Conservation (phyloP, 768 basidiomycete species). For the Terana coerulea region DNA sequence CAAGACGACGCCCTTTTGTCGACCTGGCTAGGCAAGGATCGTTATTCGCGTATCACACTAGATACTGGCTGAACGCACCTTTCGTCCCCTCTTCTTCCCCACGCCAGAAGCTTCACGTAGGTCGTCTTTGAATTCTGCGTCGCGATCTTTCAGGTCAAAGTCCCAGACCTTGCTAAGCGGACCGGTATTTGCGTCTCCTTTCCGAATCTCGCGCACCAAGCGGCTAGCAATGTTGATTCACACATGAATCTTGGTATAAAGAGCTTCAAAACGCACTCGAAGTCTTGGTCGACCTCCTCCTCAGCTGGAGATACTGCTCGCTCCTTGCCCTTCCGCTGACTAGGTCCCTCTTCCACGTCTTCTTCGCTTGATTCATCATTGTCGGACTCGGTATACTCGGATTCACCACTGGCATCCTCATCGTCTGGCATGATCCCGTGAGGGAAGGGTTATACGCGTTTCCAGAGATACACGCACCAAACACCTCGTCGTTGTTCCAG, state of each 20-base stretch:
- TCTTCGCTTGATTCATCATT: slow-evolving; percentile 1
- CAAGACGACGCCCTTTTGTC: slow-evolving; percentile 46
- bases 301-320: slow-evolving; percentile 3
- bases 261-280: slow-evolving; percentile 30
- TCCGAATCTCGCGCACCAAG: slow-evolving; percentile 62
- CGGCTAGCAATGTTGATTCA: slow-evolving; percentile 53
- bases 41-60: background rate
- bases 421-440: background rate
- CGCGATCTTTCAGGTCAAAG: slow-evolving; percentile 61
- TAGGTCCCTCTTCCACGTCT: background rate
- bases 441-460: background rate
- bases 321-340: slow-evolving; percentile 6
- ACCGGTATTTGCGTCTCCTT: slow-evolving; percentile 38
- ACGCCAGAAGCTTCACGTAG: slow-evolving; percentile 72
- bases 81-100: slow-evolving; percentile 46
- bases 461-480: background rate
- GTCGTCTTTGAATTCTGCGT: slow-evolving; percentile 70
- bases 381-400: background rate
- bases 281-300: slow-evolving; percentile 12
- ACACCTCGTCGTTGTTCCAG: background rate
- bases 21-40: slow-evolving; percentile 1
- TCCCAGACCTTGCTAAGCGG: slow-evolving; percentile 71
- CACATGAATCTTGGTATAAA: background rate
- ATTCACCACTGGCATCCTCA: background rate
- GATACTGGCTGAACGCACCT: slow-evolving; percentile 29